Conservation (phyloP, 2,329 filamentous ascomycete species). For the Pleomassaria siparia region DNA sequence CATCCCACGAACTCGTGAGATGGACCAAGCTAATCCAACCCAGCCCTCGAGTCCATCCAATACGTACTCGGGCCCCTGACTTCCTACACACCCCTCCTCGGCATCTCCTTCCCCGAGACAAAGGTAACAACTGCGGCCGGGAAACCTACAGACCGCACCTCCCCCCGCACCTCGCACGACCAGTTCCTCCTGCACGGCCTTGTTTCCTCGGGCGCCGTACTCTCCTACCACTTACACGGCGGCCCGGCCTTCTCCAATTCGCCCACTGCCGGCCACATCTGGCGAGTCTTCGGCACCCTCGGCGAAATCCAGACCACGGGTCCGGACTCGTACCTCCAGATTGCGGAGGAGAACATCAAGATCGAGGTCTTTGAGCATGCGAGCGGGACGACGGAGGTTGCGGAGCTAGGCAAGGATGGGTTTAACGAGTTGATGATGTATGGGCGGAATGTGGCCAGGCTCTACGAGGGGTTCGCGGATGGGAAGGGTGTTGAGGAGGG, state of each 20-base stretch:
- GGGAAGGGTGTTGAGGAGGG: conserved; percentile 17
- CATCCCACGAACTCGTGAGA: too few species aligned
- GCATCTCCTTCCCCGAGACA: conserved; percentile 49
- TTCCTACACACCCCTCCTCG: conserved; percentile 44
- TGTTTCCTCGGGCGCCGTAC: conserved; percentile 25
- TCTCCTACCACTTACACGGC: conserved; percentile 48
- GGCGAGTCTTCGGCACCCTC: conserved; percentile 54
- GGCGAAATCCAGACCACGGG: conserved; percentile 40
- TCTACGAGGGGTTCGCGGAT: conserved; percentile 59
- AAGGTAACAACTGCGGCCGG: conserved; percentile 18
- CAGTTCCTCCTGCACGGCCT: conserved; percentile 45
- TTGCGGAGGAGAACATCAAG: conserved; percentile 42
- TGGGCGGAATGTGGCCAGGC: conserved; percentile 52
- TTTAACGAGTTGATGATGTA: conserved; percentile 49
- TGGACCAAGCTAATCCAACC: background rate
- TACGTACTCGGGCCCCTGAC: conserved; percentile 51
- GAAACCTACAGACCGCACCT: conserved; percentile 30
- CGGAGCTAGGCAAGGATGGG: conserved; percentile 48
- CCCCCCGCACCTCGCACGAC: conserved; percentile 49
- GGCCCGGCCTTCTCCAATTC: conserved; percentile 54
- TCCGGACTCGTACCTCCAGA: conserved; percentile 25
- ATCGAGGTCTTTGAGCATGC: conserved; percentile 55
- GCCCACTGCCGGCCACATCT: conserved; percentile 49
- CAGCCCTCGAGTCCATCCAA: conserved; percentile 50
- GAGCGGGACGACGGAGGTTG: conserved; percentile 47